Evolutionary conservation across 2,329 filamentous ascomycete genomes (phyloP).

Genomic region (Calonectria montana): DNA sequence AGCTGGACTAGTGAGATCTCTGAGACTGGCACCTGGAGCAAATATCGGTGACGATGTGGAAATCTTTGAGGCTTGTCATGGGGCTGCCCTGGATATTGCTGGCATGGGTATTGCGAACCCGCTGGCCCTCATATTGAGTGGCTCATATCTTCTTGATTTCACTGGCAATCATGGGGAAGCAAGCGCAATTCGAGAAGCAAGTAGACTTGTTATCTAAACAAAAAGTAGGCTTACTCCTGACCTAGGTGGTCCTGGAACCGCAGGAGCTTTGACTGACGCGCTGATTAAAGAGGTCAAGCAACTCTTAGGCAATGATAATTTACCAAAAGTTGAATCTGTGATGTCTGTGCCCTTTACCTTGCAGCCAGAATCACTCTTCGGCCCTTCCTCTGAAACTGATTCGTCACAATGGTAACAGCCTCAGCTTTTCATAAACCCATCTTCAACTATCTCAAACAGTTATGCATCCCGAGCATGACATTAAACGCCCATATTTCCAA

Average conservation of each 20-base stretch:
- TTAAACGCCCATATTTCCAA: too few relatives aligned
- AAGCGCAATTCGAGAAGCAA: neutral
- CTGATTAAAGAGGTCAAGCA: neutral
- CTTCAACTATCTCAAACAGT: too few relatives aligned
- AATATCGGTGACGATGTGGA: conserved; percentile 15
- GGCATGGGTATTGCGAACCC: conserved; percentile 12
- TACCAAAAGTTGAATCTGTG: too few relatives aligned
- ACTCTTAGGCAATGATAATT: neutral
- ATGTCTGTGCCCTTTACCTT: too few relatives aligned
- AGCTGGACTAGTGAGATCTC: conserved; percentile 9
- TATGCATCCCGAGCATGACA: too few relatives aligned
- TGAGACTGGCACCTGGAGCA: conserved; percentile 3
- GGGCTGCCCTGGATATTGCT: conserved; percentile 12
- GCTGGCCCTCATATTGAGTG: conserved; percentile 11
- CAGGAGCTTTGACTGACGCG: neutral
- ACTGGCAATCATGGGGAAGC: conserved; percentile 1
- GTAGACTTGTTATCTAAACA: neutral
- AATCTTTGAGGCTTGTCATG: conserved; percentile 17
- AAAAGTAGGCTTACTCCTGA: conserved; percentile 2
- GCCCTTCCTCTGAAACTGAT: too few relatives aligned
- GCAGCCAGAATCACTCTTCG: too few relatives aligned
- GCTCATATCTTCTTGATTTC: conserved; percentile 9
- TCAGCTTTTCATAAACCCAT: too few relatives aligned
- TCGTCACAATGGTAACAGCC: too few relatives aligned
- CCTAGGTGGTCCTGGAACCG: conserved; percentile 7